These are phyloP conservation scores for Nidularia pulvinata DNA, from an alignment of 768 basidiomycete species.

Conservation along the genomic window DNA sequence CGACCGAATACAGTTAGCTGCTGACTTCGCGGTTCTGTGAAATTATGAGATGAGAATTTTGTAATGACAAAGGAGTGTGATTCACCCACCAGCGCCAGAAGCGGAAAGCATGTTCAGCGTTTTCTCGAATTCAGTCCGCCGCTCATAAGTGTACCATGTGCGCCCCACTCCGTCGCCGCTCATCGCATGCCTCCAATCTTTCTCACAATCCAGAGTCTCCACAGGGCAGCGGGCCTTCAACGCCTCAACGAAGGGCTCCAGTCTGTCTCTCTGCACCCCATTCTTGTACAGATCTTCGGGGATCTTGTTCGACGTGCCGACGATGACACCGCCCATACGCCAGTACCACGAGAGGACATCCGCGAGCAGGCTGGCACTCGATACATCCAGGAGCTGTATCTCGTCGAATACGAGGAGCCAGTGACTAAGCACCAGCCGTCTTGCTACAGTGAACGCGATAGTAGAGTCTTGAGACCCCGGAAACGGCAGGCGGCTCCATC, in stretches of 20 bases:
- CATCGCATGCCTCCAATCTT: conserved; percentile 41
- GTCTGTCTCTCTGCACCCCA: conserved; percentile 54
- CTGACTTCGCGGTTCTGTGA: conserved; percentile 8
- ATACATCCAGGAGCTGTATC: conserved; percentile 60
- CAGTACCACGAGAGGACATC: conserved; percentile 63
- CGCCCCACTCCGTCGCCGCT: conserved; percentile 8
- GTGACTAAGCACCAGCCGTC: conserved; percentile 39
- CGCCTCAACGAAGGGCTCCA: conserved; percentile 57
- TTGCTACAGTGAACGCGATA: conserved; percentile 44
- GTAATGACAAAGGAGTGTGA: no score
- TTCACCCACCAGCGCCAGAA: no score
- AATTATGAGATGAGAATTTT: no score
- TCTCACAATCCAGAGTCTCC: conserved; percentile 36
- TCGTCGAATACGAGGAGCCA: conserved; percentile 61
- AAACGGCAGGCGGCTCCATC: conserved; percentile 20
- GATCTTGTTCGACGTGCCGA: conserved; percentile 48
- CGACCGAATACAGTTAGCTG: conserved; percentile 49
- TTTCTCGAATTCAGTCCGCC: conserved; percentile 2
- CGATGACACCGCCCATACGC: conserved; percentile 60
- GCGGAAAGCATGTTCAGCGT: conserved; percentile 10
- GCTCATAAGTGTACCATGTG: conserved; percentile 26
- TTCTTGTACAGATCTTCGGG: conserved; percentile 56
- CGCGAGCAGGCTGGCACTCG: conserved; percentile 48
- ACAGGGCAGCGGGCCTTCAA: conserved; percentile 53
- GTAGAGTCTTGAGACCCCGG: conserved; percentile 24